Conservation (phyloP, 805 yeast species). For the Barnettozyma populi region DNA sequence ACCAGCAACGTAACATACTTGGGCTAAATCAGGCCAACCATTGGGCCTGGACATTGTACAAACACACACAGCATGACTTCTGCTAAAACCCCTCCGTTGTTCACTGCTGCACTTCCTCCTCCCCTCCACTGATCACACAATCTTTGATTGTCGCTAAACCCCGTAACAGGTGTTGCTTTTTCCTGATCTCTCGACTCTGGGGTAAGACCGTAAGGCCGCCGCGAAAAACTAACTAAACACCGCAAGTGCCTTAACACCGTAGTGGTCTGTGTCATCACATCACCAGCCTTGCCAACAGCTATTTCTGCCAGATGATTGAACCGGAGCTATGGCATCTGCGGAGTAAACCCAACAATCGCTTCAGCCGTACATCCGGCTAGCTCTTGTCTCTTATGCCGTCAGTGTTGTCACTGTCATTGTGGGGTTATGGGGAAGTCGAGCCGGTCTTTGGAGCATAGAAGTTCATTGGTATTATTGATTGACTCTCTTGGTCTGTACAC, state of each 20-base stretch:
- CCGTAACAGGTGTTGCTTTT: not conserved
- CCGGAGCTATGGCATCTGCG: conserved; percentile 2
- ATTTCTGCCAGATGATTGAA: not conserved
- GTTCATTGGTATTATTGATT: not conserved
- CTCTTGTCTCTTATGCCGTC: not conserved
- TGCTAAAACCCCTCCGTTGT: not conserved
- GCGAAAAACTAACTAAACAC: not conserved
- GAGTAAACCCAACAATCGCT: not conserved
- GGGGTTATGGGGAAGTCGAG: not conserved
- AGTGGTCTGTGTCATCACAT: not conserved
- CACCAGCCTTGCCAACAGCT: not conserved
- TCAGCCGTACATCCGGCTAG: not conserved
- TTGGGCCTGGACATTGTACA: not conserved
- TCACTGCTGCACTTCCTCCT: not conserved
- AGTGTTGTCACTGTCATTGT: not conserved
- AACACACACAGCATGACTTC: not conserved
- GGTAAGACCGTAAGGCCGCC: not conserved
- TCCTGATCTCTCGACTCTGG: not conserved
- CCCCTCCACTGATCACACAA: not conserved
- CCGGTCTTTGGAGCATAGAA: not conserved
- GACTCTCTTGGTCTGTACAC: conserved; percentile 25
- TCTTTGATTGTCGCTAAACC: not conserved
- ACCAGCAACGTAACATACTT: not conserved
- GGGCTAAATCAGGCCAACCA: not conserved
- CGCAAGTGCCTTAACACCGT: not conserved